These are phyloP conservation scores for Tulasnella sp. DNA, from an alignment of 768 basidiomycete species.

Conservation along the genomic window DNA sequence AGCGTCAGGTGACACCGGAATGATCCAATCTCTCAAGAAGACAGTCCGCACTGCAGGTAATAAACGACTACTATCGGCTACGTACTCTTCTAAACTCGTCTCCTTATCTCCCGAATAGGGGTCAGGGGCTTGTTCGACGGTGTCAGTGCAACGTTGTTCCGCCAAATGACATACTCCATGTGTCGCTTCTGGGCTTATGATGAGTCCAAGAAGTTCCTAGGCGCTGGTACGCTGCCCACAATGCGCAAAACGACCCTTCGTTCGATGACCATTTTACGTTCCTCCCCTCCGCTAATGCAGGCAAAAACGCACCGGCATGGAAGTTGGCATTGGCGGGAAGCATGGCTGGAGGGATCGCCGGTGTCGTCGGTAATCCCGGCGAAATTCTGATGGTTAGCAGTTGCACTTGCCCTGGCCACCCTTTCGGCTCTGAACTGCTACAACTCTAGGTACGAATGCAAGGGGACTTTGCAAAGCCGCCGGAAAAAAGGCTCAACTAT, in stretches of 20 bases:
- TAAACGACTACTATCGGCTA: background rate
- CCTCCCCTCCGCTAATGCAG: slow-evolving; percentile 40
- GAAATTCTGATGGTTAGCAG: slow-evolving; percentile 49
- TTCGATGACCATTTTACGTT: slow-evolving; percentile 2
- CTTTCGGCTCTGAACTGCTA: background rate
- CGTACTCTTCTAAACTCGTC: slow-evolving; percentile 38
- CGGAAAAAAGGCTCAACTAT: slow-evolving; percentile 87
- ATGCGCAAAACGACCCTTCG: background rate
- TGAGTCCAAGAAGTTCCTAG: slow-evolving; percentile 81
- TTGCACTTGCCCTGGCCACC: background rate
- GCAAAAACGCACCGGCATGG: slow-evolving; percentile 74
- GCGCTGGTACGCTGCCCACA: slow-evolving; percentile 53
- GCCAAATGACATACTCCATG: slow-evolving; percentile 91
- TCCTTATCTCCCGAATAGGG: slow-evolving; percentile 41
- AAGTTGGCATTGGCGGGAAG: slow-evolving; percentile 79
- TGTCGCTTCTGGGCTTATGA: slow-evolving; percentile 95
- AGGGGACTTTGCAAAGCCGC: slow-evolving; percentile 86
- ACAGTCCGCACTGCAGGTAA: slow-evolving; percentile 77
- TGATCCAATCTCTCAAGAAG: slow-evolving; percentile 82
- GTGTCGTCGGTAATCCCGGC: slow-evolving; percentile 86
- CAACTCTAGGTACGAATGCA: slow-evolving; percentile 71
- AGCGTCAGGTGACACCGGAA: slow-evolving; percentile 87
- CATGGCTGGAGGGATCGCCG: slow-evolving; percentile 88
- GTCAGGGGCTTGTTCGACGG: slow-evolving; percentile 75
- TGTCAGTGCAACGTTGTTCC: slow-evolving; percentile 83